phyloP scores from a whole-genome alignment of 257 asterid species.

The Datura wrightii region DNA sequence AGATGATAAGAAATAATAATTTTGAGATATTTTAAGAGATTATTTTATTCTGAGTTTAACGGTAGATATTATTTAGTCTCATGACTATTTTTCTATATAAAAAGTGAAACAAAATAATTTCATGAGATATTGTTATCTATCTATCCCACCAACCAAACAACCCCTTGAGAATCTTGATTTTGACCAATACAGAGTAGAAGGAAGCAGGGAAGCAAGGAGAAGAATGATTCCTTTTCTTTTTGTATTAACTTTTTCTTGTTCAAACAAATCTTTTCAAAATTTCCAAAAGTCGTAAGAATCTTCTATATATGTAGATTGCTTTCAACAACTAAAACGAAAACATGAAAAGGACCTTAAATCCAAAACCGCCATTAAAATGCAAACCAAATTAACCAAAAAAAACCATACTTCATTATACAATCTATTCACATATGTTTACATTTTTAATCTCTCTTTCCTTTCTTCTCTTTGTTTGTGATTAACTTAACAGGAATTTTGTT shows the following conservation, averaged over 20 bases:
- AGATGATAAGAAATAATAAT: no score
- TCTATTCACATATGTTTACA: slow-evolving; percentile 19
- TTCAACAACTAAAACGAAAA: not conserved
- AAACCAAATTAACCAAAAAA: not conserved
- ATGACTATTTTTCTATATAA: no score
- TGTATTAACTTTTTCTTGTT: not conserved
- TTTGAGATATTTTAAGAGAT: no score
- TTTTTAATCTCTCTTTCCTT: not conserved
- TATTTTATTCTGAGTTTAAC: no score
- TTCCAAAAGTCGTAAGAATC: not conserved
- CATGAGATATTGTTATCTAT: no score
- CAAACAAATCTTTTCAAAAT: not conserved
- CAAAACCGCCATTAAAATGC: not conserved
- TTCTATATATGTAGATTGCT: slow-evolving; percentile 6
- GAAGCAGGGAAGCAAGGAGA: not conserved
- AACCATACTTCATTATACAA: not conserved
- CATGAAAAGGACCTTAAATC: not conserved
- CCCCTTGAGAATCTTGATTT: not conserved
- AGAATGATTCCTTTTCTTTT: not conserved
- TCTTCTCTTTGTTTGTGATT: not conserved
- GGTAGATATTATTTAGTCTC: no score
- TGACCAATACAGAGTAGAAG: not conserved
- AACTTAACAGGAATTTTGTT: not conserved
- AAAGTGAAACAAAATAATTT: no score
- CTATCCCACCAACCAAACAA: no score